Conservation (phyloP, 768 basidiomycete genomes). For the Boletus subcaerulescens region DNA sequence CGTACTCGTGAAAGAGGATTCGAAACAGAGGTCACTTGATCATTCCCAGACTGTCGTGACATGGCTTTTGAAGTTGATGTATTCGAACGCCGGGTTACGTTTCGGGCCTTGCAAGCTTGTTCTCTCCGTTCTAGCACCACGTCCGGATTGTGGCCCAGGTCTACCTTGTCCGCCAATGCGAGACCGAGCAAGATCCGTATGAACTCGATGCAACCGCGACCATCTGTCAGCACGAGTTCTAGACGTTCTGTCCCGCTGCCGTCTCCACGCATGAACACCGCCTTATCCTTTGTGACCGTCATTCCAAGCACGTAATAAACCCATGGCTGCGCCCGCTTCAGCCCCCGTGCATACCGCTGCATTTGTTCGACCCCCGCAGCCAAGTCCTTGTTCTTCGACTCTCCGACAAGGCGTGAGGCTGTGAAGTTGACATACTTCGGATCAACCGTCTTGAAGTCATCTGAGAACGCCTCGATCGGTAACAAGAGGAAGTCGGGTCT, state of each 20-base stretch:
- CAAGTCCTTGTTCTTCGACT: constrained; percentile 6
- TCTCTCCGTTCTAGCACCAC: background rate
- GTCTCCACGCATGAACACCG: constrained; percentile 3
- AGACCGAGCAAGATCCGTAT: constrained; percentile 13
- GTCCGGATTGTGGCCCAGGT: constrained; percentile 8
- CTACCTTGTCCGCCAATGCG: background rate
- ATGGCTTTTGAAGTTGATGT: background rate
- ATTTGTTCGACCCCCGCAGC: background rate
- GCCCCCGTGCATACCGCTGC: constrained; percentile 4
- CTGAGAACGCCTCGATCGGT: constrained; percentile 9
- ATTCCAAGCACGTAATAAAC: constrained; percentile 6
- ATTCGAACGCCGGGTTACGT: background rate
- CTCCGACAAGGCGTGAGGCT: constrained; percentile 4
- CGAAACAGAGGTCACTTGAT: background rate
- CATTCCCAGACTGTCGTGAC: background rate
- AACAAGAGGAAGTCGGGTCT: constrained; percentile 14
- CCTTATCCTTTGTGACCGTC: background rate
- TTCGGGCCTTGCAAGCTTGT: background rate
- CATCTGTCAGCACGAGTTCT: constrained; percentile 2
- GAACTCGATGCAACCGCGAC: constrained; percentile 11
- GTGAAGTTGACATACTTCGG: background rate
- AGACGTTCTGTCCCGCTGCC: constrained; percentile 7
- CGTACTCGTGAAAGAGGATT: background rate
- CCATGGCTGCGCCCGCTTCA: constrained; percentile 10
- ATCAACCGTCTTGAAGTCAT: background rate